Percentiles rank a stretch among this genome's conserved stretches.
phyloP scores from a whole-genome alignment of 2,329 filamentous ascomycete species.

The Arachnopeziza araneosa region DNA sequence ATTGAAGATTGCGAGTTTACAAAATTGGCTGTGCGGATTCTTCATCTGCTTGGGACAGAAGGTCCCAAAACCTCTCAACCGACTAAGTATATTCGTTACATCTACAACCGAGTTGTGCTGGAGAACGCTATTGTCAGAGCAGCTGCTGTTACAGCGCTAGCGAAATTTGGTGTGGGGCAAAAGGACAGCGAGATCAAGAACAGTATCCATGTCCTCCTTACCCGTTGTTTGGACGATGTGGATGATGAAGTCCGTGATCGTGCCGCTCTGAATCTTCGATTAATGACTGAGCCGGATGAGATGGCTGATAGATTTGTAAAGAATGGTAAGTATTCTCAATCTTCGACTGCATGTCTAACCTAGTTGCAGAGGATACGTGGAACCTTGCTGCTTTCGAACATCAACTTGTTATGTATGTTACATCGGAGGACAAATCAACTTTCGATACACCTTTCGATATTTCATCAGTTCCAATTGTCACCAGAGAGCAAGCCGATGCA shows the following conservation, averaged over 20 bases:
- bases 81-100: constrained; percentile 98
- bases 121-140: constrained; percentile 96
- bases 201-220: constrained; percentile 87
- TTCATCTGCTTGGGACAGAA: constrained; percentile 90
- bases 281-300: constrained; percentile 82
- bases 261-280: constrained; percentile 81
- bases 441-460: constrained; percentile 88
- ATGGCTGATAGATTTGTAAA: constrained; percentile 84
- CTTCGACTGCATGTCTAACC: constrained; percentile 26
- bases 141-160: constrained; percentile 88
- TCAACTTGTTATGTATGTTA: constrained; percentile 96
- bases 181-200: constrained; percentile 96
- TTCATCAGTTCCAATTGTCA: constrained; percentile 84
- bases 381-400: constrained; percentile 93
- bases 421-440: constrained; percentile 78
- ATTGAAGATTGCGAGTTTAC: constrained; percentile 99
- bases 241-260: constrained; percentile 97
- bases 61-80: constrained; percentile 92
- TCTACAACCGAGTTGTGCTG: constrained; percentile 96
- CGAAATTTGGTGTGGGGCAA: constrained; percentile 96
- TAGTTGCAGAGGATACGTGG: constrained; percentile 75
- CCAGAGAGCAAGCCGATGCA: constrained; percentile 89
- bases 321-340: constrained; percentile 57
- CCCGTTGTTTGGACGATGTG: constrained; percentile 89
- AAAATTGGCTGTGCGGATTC: constrained; percentile 89